phyloP scores from a whole-genome alignment of 345 rosid species.

The Sisymbrium altissimum region DNA sequence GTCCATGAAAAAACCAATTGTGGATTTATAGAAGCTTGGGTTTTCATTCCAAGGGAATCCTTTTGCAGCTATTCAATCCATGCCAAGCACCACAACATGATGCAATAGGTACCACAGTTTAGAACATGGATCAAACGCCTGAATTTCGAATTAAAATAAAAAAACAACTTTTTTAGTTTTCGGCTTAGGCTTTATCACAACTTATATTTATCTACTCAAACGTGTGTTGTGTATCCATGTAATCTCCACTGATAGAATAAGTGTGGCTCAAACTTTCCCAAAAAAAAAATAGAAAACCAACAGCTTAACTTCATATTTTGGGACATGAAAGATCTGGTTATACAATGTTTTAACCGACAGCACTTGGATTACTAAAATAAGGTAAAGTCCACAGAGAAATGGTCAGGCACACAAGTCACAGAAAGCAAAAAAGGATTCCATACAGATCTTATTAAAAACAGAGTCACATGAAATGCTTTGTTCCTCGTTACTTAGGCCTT shows the following conservation, averaged over 20 bases:
- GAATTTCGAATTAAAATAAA: conserved; percentile 2
- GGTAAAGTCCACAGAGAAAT: not conserved
- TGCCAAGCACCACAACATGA: conserved; percentile 39
- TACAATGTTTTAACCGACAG: not conserved
- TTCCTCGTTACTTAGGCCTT: conserved; percentile 13
- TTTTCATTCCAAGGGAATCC: conserved; percentile 93
- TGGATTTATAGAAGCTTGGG: conserved; percentile 84
- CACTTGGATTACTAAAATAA: no score
- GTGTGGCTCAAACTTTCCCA: not conserved
- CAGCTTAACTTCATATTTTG: no score
- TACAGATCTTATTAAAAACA: not conserved
- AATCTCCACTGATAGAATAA: no score
- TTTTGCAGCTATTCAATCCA: conserved; percentile 79
- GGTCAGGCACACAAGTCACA: not conserved
- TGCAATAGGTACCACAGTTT: not conserved
- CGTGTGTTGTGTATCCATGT: not conserved
- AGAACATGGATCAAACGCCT: not conserved
- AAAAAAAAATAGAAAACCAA: no score
- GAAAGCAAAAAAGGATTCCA: not conserved
- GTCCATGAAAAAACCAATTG: conserved; percentile 49
- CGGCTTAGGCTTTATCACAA: not conserved
- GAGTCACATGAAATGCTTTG: not conserved
- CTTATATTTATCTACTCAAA: not conserved
- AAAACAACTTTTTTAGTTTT: not conserved
- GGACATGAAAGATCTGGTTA: not conserved